phyloP scores from a whole-genome alignment of 768 basidiomycete genomes.

The Imleria badia region DNA sequence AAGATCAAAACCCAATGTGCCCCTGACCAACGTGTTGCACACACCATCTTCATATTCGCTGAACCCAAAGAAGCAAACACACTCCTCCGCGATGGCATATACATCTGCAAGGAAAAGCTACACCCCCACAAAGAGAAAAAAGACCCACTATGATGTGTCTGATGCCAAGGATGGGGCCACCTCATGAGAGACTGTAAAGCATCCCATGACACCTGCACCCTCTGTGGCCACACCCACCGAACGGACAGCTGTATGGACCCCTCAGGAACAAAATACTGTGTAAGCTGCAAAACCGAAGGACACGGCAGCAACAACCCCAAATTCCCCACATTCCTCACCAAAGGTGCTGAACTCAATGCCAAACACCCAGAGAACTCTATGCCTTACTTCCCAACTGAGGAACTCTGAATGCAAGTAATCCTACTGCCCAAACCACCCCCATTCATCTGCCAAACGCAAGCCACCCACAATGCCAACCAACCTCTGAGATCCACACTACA shows the following conservation, averaged over 20 bases:
- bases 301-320: neutral
- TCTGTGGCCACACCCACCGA: neutral
- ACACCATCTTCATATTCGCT: neutral
- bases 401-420: neutral
- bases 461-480: too few species aligned
- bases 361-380: slow-evolving; percentile 3
- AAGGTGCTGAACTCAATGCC: neutral
- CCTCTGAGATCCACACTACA: too few species aligned
- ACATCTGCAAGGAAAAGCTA: neutral
- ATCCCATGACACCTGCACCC: neutral
- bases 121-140: neutral
- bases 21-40: neutral
- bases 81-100: neutral
- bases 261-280: neutral
- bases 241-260: neutral
- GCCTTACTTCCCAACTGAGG: slow-evolving; percentile 2
- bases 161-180: slow-evolving; percentile 4
- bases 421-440: neutral
- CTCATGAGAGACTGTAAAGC: neutral
- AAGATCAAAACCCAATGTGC: neutral
- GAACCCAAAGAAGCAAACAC: neutral
- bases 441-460: too few species aligned
- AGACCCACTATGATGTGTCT: neutral
- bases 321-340: neutral
- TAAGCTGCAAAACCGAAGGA: neutral